Evolutionary conservation across 768 basidiomycete genomes (phyloP), one percentile per base, ranked within the genome.

Genomic region (Suillus lakei): DNA sequence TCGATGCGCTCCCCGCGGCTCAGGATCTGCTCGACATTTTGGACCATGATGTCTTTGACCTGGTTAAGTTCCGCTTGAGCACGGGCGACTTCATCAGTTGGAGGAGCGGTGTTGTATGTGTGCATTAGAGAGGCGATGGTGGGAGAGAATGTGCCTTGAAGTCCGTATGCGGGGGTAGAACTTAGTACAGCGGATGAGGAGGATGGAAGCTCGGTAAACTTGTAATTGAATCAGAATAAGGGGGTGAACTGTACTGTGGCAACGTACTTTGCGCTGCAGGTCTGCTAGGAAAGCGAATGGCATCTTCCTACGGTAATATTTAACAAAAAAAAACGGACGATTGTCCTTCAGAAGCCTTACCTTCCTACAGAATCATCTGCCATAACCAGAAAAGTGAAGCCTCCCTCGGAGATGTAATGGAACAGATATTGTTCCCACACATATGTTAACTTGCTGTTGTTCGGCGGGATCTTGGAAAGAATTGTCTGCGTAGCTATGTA

Each of bases 11-110:
- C 98, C 28, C 98, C 98, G 43, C 98, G 85, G 61, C 88, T 91
- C 48, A 99, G 86, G 68, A 99, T 97, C 76, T 96, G 93, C 79
- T 98, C 95, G 68, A 98, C 96, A 76, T 98, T 98, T 78, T 98
- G 93, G 60, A 98, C 96, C 96, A 98, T 97, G 78, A 98, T 94
- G 72, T 96, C 91, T 76, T 98, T 98, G 55, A 98, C 93, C 69
- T 94, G 92, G 66, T 88, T 88, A 48, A 95, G 84, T 76, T 98
- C 96, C 5, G 86, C 85, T 74, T 96, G 96, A 6, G 97, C 97
- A 67, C 94, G 92, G 23, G 90, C 82, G 64, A 99, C 87, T 67
- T 96, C 95, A 75, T 99, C 98, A 9, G 84, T 77, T 43, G 94
- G 96, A 18, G 96, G 96, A 10, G 88, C 80, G 36, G 94, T 95